Evolutionary conservation across 495 filamentous ascomycete species (phyloP), one percentile per base, ranked within the genome.

Genomic region (Aspergillus egyptiacus): DNA sequence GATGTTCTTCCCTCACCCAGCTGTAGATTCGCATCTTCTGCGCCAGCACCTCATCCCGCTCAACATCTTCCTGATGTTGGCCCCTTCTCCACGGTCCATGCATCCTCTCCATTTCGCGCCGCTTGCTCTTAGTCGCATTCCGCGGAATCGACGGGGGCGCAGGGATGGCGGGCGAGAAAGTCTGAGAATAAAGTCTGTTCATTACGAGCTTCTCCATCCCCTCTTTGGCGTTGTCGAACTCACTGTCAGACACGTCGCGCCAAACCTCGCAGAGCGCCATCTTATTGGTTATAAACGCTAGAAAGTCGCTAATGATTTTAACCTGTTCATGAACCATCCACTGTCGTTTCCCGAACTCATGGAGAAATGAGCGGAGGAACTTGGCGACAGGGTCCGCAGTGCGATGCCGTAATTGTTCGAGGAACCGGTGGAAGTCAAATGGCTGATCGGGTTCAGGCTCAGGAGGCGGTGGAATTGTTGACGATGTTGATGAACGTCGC

Each of bases 151-250:
- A 80, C 42, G 85, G 81, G 3, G 88, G 85, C 6, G 87, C 70
- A 4, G 89, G 82, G 40, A 99, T 99, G 13, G 86, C 86, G 1
- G 93, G 91, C 1, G 93, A 95, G 64, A 99, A 99, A 0, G 94
- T 95, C 65, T 99, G 94, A 1, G 84, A 82, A 62, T 99, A 97
- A 5, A 99, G 72, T 45, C 94, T 78, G 63, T 99, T 99, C 93
- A 99, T 99, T 14, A 99, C 93, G 19, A 99, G 80, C 62, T 99
- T 99, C 75, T 99, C 93, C 94, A 99, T 99, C 23, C 93, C 93
- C 70, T 99, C 93, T 54, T 89, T 80, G 11, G 94, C 94, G 70
- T 99, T 96, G 66, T 97, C 93, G 63, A 99, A 96, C 61, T 99
- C 93, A 6, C 86, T 88, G 63, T 97, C 94, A 0, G 91, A 95